Base-by-base conservation (phyloP, 2,329 filamentous ascomycete species). In the Cadophora gregata region DNA sequence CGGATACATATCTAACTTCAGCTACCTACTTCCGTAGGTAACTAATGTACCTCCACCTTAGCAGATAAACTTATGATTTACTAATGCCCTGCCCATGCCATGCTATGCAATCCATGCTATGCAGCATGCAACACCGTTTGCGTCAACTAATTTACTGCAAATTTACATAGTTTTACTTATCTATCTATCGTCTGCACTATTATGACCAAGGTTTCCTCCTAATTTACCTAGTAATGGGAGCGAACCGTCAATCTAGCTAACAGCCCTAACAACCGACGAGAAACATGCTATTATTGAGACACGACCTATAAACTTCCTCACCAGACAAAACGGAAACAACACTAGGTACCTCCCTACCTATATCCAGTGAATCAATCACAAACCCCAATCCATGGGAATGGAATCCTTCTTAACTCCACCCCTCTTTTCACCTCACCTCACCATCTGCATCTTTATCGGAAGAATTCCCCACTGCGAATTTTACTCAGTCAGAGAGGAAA, bases 201-300 rank as follows among this genome's bases (percentile, higher is more conserved):
- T 14, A 24, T 29, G 25, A 51, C 4, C 48, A 12, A 29, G 16
- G 25, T 29, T 12, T 19, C 48, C n/a, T n/a, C n/a, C n/a, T n/a
- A n/a, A n/a, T n/a, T n/a, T n/a, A n/a, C n/a, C n/a, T n/a, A n/a
- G n/a, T n/a, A n/a, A n/a, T n/a, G n/a, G n/a, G n/a, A n/a, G n/a
- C 38, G 8, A 6, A 12, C 38, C 6, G 38, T 4, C 14, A 42
- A 42, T 16, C 38, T 16, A 42, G 19, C 38, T 16, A 16, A 16
- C 5, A 42, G 19, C 16, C 16, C 21, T 21, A 6, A n/a, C 42
- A 21, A 21, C 42, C 19, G n/a, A 47, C 8, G 21, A 2, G 19
- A 19, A 51, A 51, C 25, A 51, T 51, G 25, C 48, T 51, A 51
- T 51, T 51, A 51, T 51, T 29, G 48, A 51, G 25, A 51, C 48